These are phyloP conservation scores for Castanospermum australe DNA, from an alignment of 306 rosid species.

Conservation along the genomic window DNA sequence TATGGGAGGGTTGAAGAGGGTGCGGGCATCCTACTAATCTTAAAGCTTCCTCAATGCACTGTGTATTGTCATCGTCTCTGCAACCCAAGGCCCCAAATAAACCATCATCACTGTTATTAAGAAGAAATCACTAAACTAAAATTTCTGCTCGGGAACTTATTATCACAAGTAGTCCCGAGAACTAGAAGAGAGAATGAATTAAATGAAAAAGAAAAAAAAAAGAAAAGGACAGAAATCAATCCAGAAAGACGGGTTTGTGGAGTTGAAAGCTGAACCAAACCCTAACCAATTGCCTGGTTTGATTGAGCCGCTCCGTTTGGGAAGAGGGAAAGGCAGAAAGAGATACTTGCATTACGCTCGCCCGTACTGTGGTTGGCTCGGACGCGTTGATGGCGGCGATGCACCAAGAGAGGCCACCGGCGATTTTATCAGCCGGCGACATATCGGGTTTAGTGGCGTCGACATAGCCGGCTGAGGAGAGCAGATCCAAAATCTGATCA, in stretches of 20 bases:
- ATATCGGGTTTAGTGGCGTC: slow-evolving; percentile 18
- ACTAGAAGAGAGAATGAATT: not conserved
- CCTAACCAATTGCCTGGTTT: not conserved
- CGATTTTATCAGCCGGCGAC: slow-evolving; percentile 35
- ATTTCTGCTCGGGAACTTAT: not conserved
- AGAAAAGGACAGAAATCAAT: not conserved
- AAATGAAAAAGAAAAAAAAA: not conserved
- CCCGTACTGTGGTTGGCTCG: not conserved
- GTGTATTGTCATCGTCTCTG: slow-evolving; percentile 30
- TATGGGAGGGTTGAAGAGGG: slow-evolving; percentile 31
- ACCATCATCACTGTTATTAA: not conserved
- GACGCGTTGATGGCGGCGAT: slow-evolving; percentile 30
- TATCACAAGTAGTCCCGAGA: no score
- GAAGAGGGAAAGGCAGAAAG: slow-evolving; percentile 4
- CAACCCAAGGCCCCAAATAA: not conserved
- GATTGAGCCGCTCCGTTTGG: not conserved
- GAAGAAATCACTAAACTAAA: not conserved
- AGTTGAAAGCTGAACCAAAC: not conserved
- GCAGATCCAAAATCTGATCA: slow-evolving; percentile 27
- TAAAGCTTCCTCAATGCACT: slow-evolving; percentile 44
- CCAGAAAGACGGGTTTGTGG: not conserved
- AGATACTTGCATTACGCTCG: slow-evolving; percentile 36
- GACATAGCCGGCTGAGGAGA: slow-evolving; percentile 36
- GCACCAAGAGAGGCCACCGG: slow-evolving; percentile 44
- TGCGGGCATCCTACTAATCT: slow-evolving; percentile 48